Percentiles rank a stretch among this genome's conserved stretches.
Conservation (phyloP, 371 early-diverging fungal genomes). For the Sporodiniella umbellata region DNA sequence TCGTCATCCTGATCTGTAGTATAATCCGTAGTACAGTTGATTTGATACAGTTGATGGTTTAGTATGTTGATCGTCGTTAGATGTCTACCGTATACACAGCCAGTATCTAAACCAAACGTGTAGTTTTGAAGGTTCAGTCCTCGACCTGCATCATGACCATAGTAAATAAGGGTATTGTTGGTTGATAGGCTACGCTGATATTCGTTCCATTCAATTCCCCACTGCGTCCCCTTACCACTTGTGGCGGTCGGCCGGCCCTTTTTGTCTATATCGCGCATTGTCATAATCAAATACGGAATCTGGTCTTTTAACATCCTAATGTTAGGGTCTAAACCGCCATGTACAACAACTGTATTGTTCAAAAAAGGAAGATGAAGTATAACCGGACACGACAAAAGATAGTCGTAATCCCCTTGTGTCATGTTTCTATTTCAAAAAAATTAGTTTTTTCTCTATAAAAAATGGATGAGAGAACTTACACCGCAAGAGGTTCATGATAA, state of each 20-base stretch:
- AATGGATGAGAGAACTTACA: too few relatives aligned
- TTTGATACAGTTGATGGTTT: constrained; percentile 27
- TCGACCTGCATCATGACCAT: constrained; percentile 72
- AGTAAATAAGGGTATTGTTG: constrained; percentile 38
- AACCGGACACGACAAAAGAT: constrained; percentile 55
- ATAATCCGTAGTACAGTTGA: constrained; percentile 18
- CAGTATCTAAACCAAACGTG: constrained; percentile 65
- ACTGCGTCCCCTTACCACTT: constrained; percentile 41
- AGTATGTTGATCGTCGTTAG: constrained; percentile 53
- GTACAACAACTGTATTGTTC: constrained; percentile 59
- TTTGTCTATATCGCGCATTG: constrained; percentile 52
- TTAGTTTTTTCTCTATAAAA: too few relatives aligned
- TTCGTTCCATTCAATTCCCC: constrained; percentile 45
- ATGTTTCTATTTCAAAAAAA: constrained; percentile 42
- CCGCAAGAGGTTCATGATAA: constrained; percentile 39
- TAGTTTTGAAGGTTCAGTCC: constrained; percentile 50
- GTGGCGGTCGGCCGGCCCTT: constrained; percentile 33
- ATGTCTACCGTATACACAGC: constrained; percentile 68
- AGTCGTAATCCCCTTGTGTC: constrained; percentile 52
- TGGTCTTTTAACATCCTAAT: constrained; percentile 23
- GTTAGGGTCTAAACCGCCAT: constrained; percentile 65
- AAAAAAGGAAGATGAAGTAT: constrained; percentile 54
- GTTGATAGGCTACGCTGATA: constrained; percentile 15
- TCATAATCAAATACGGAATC: constrained; percentile 53
- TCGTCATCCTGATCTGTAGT: not conserved